Percentiles rank a stretch among this genome's conserved stretches.
Conservation (phyloP, 2,329 filamentous ascomycete species). For the Alternaria triticimaculans region DNA sequence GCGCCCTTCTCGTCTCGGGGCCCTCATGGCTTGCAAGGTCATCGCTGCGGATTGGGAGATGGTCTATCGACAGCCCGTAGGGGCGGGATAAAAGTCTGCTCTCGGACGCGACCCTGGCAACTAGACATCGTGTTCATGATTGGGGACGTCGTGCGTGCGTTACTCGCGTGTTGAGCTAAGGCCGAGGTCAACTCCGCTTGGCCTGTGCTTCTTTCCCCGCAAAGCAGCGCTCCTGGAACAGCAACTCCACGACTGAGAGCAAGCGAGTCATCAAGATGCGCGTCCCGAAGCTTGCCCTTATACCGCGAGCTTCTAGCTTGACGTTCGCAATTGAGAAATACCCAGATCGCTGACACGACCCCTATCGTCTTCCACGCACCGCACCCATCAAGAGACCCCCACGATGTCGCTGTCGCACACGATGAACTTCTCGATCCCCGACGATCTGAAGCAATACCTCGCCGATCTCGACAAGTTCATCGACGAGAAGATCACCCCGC, state of each 20-base stretch:
- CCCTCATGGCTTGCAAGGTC: no score
- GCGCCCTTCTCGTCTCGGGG: no score
- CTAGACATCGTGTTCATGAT: neutral
- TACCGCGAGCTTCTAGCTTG: neutral
- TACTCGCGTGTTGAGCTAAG: neutral
- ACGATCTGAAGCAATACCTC: slow-evolving; percentile 58
- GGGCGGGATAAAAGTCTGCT: no score
- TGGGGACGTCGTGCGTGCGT: neutral
- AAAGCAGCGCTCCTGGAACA: slow-evolving; percentile 11
- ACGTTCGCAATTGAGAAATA: neutral
- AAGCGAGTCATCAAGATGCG: slow-evolving; percentile 37
- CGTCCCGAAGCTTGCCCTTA: slow-evolving; percentile 22
- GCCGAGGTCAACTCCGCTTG: slow-evolving; percentile 11
- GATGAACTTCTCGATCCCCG: slow-evolving; percentile 59
- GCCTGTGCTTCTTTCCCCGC: slow-evolving; percentile 27
- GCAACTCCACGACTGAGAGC: slow-evolving; percentile 25
- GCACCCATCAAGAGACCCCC: neutral
- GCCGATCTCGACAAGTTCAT: slow-evolving; percentile 65
- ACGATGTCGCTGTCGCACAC: slow-evolving; percentile 7
- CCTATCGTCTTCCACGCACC: neutral
- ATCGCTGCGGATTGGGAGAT: no score
- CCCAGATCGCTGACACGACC: slow-evolving; percentile 4
- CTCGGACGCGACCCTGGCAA: neutral
- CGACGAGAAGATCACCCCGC: slow-evolving; percentile 58
- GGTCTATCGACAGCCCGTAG: no score